These are phyloP conservation scores for Globisporangium megalacanthum DNA, from an alignment of 352 stramenopile genomes.

Conservation along the genomic window DNA sequence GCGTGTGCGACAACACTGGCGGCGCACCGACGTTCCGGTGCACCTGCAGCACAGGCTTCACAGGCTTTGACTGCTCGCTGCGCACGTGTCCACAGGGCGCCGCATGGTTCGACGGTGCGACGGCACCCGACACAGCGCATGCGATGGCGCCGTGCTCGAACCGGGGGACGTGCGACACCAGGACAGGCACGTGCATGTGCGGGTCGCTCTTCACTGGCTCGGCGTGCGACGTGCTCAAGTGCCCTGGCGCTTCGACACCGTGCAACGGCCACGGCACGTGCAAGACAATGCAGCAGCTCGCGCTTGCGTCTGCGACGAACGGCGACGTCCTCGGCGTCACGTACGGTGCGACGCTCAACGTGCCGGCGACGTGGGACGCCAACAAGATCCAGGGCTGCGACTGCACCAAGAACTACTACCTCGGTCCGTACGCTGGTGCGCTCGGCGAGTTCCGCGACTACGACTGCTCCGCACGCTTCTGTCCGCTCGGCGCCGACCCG, in stretches of 20 bases:
- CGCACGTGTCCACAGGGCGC: slow-evolving; percentile 42
- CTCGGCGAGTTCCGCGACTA: slow-evolving; percentile 48
- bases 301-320: slow-evolving; percentile 24
- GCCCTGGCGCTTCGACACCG: slow-evolving; percentile 22
- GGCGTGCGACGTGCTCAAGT: slow-evolving; percentile 65
- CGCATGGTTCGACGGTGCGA: slow-evolving; percentile 68
- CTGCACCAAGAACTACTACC: slow-evolving; percentile 55
- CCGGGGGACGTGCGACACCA: slow-evolving; percentile 44
- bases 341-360: slow-evolving; percentile 66
- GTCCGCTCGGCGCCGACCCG: slow-evolving; percentile 85
- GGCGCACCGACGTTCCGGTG: slow-evolving; percentile 42
- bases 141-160: slow-evolving; percentile 47
- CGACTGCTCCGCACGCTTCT: slow-evolving; percentile 80
- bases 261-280: slow-evolving; percentile 76
- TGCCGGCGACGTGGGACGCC: slow-evolving; percentile 69
- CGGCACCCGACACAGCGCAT: slow-evolving; percentile 41
- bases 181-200: slow-evolving; percentile 57
- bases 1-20: slow-evolving; percentile 29
- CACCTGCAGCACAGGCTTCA: slow-evolving; percentile 53
- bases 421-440: slow-evolving; percentile 55
- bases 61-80: slow-evolving; percentile 46
- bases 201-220: slow-evolving; percentile 65
- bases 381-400: slow-evolving; percentile 83
- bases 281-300: slow-evolving; percentile 69
- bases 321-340: slow-evolving; percentile 44